These are phyloP conservation scores for Neopestalotiopsis rosae DNA, from an alignment of 2,329 filamentous ascomycete species.

Conservation along the genomic window DNA sequence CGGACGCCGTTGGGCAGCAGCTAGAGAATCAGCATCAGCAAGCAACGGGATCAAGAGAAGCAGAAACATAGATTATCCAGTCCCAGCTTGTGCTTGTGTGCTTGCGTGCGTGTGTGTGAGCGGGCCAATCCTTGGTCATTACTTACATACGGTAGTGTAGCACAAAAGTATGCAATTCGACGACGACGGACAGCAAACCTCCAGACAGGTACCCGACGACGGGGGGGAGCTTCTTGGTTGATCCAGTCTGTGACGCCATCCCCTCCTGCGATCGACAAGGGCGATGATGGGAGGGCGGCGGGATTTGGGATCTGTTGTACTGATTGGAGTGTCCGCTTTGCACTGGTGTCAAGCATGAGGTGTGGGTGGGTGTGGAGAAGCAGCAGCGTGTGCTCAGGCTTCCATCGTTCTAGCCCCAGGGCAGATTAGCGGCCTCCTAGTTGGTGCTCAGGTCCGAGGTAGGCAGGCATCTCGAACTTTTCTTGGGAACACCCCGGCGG, in stretches of 20 bases:
- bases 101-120: background rate
- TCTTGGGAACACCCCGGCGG: background rate
- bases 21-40: background rate
- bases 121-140: background rate
- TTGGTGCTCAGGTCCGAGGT: constrained; percentile 5
- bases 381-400: constrained; percentile 1
- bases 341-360: background rate
- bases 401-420: constrained; percentile 2
- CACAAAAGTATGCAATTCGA: constrained; percentile 2
- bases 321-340: background rate
- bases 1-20: background rate
- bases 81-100: background rate
- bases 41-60: too few species aligned
- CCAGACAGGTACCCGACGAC: background rate
- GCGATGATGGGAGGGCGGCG: background rate
- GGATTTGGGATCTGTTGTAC: background rate
- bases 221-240: background rate
- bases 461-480: constrained; percentile 5
- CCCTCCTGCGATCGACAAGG: background rate
- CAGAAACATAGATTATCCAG: too few species aligned
- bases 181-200: background rate
- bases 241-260: constrained; percentile 1
- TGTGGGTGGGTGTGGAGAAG: background rate
- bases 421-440: constrained; percentile 4
- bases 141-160: background rate